Base-by-base conservation (phyloP, 768 basidiomycete genomes). In the Porpolomopsis calyptriformis region DNA sequence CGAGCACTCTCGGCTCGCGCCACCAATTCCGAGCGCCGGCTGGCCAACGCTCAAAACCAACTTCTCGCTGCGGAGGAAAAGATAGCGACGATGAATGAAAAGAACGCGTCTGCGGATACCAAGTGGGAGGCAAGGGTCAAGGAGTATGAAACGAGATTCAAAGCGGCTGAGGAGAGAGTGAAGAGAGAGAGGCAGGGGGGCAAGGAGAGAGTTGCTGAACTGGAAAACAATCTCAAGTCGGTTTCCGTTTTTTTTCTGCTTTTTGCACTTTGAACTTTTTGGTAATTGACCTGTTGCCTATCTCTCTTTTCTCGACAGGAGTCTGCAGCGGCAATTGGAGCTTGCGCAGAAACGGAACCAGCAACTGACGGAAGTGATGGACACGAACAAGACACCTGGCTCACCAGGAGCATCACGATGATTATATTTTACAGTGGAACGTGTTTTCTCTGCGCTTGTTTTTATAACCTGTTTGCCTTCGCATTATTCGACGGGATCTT, bases 61-160 rank as follows among this genome's bases (percentile, higher is more conserved):
- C 72, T 97, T 2, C 61, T 80, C 1, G 73, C 79, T 19, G 79
- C 85, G 2, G 94, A 98, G 59, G 89, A 93, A 64, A 84, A 83
- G 64, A 73, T 93, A 40, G 78, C 82, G 1, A 61, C 68, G 33
- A 73, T 86, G 64, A 84, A 82, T 52, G 72, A 80, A 64, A 85
- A 81, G 69, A 85, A 74, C 29, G 67, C 71, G 0, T 69, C 67
- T 0, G 84, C 86, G 0, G 92, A 96, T 53, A 68, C 66, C 43
- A 94, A 93, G 62, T 98, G 93, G 91, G 92, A 93, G 56, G 88
- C 84, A 0, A 72, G 93, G n/a, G 87, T 98, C 37, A 84, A 82
- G 62, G 93, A 98, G 63, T 92, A 93, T 55, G 90, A 96, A 64
- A 60, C 76, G 11, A 67, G 86, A 14, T 58, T 92, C 51, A 82